Evolutionary conservation across 2,329 filamentous ascomycete species (phyloP), one percentile per base, ranked within the genome.

Genomic region (Alternaria gaisen): DNA sequence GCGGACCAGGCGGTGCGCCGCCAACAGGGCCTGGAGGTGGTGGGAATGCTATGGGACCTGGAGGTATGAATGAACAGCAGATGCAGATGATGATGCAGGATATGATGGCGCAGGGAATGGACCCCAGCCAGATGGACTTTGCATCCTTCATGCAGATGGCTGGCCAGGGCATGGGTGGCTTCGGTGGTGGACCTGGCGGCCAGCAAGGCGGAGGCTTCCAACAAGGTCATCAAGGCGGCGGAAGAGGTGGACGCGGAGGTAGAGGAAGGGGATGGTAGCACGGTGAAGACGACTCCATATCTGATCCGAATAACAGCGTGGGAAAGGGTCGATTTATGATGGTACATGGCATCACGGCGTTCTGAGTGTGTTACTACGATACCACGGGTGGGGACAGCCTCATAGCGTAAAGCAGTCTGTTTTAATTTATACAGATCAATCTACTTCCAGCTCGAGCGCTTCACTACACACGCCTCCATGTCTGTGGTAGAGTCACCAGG

Each of bases 61-160:
- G 65, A 53, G 75, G 63, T 8, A 77, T 86, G 79, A 79, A 86
- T 78, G 82, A 83, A 24, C 83, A 84, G 53, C 83, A 86, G 60
- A 86, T 87, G 81, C 86, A 87, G 83, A 84, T 86, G 77, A 82
- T 84, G 62, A 87, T 88, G 83, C 80, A 87, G 63, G 79, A 82
- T 30, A 80, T 82, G 58, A 61, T 61, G 66, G 85, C 86, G 80
- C 82, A 84, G 58, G 85, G 85, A 22, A 71, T 76, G 58, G 74
- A 77, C 53, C 69, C 70, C 16, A 75, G 66, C 58, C 72, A 70
- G 60, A 78, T 74, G 75, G 75, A 76, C 53, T 74, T 77, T 65
- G 66, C 63, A 18, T 68, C 65, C 6, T 76, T 78, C 53, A 75
- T 75, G 74, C 74, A 69, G 66, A 78, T 74, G 78, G 75, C 66